Conservation (phyloP, 2,329 filamentous ascomycete genomes). For the Fusarium pilosicola region DNA sequence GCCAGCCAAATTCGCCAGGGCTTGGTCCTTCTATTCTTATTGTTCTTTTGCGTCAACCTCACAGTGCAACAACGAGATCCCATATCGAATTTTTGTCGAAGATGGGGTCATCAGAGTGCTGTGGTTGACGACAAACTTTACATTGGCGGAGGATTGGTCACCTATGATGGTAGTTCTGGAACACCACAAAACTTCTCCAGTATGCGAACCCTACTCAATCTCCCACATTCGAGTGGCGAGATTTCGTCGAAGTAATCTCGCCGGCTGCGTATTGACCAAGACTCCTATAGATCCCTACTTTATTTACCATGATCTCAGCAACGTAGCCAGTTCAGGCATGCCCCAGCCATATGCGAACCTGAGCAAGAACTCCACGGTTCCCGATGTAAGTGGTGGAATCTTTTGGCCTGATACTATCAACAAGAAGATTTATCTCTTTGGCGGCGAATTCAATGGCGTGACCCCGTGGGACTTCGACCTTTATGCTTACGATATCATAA, state of each 20-base stretch:
- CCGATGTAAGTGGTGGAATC: constrained; percentile 55
- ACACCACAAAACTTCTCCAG: constrained; percentile 65
- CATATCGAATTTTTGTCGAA: constrained; percentile 62
- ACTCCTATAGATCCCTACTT: constrained; percentile 47
- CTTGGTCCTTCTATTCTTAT: constrained; percentile 34
- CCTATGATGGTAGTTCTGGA: constrained; percentile 61
- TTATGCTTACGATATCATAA: constrained; percentile 66
- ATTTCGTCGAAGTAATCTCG: not conserved
- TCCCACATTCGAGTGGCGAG: not conserved
- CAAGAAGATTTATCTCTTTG: constrained; percentile 71
- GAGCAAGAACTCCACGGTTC: constrained; percentile 67
- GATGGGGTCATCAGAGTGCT: constrained; percentile 69
- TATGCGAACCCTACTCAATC: constrained; percentile 48
- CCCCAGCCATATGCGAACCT: constrained; percentile 67
- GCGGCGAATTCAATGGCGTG: constrained; percentile 65
- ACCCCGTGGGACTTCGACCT: constrained; percentile 60
- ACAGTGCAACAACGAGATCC: constrained; percentile 58
- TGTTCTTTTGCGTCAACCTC: constrained; percentile 32
- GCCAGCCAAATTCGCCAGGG: constrained; percentile 22
- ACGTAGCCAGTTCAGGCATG: constrained; percentile 55
- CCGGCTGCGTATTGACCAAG: constrained; percentile 8
- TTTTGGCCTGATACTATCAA: constrained; percentile 71
- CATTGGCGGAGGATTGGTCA: constrained; percentile 69
- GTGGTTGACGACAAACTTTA: constrained; percentile 68
- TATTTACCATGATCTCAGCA: constrained; percentile 66